These are phyloP conservation scores for Cordyceps javanica DNA, from an alignment of 2,329 filamentous ascomycete species.

Conservation along the genomic window DNA sequence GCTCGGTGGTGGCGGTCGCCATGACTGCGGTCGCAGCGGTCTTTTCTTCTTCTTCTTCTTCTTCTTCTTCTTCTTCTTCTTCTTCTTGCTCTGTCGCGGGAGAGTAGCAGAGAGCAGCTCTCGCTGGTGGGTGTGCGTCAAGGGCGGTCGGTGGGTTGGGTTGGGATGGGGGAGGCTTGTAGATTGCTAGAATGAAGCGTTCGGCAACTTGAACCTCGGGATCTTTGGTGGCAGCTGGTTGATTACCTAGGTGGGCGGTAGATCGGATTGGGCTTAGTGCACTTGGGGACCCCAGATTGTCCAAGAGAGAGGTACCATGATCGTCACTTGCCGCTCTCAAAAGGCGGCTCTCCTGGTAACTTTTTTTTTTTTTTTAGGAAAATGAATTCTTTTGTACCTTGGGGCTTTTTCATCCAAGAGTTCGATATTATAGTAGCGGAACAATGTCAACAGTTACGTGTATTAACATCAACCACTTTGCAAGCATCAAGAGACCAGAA, in stretches of 20 bases:
- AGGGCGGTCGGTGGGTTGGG: neutral
- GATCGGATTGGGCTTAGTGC: neutral
- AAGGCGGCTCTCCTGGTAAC: too few relatives aligned
- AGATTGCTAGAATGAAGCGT: too few relatives aligned
- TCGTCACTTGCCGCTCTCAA: too few relatives aligned
- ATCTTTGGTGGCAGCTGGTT: neutral
- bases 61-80: neutral
- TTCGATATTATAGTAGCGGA: too few relatives aligned
- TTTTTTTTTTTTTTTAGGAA: too few relatives aligned
- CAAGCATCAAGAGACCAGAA: too few relatives aligned
- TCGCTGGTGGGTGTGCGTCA: neutral
- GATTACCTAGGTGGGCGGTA: neutral
- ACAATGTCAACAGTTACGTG: too few relatives aligned
- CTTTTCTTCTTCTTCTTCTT: neutral
- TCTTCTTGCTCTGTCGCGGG: neutral
- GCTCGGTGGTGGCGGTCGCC: neutral
- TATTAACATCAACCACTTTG: too few relatives aligned
- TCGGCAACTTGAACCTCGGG: conserved; percentile 8
- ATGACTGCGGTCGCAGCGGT: neutral
- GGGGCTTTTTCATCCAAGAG: too few relatives aligned
- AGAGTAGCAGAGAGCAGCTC: neutral
- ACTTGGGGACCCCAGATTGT: neutral
- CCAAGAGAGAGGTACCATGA: too few relatives aligned
- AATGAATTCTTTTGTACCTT: too few relatives aligned
- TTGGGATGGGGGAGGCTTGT: neutral